Evolutionary conservation across 768 basidiomycete genomes (phyloP), one percentile per base, ranked within the genome.

Genomic region (Pleurotus giganteus): DNA sequence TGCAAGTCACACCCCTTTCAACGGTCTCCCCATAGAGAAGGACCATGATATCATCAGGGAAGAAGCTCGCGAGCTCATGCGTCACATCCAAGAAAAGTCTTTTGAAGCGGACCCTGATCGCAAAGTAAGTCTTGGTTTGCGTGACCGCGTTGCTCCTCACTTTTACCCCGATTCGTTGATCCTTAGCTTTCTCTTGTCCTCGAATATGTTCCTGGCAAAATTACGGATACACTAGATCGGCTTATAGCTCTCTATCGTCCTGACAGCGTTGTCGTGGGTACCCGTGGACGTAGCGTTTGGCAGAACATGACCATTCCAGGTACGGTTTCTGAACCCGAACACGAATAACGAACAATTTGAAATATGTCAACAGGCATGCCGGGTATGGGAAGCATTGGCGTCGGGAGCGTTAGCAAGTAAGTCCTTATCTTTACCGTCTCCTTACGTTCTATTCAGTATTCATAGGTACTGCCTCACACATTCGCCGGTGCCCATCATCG

Each of bases 401-500:
- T 82, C 45, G 81, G 81, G 4, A 80, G 79, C 53, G 72, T 82
- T 19, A 79, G 77, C 74, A 78, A 78, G 71, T 78, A 57, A 34
- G 58, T 57, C 5, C 34, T 28, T 41, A 47, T 42, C 24, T 9
- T 12, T 51, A 26, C 42, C 39, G 46, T 26, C 42, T 26, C 24
- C 12, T 60, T 24, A 34, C 32, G 9, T 36, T 17, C 24, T 41
- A 55, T 44, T 17, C 36, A n/a, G 3, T n/a, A 36, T 36, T 36
- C 12, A 7, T 57, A 89, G 85, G 60, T 89, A 91, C 65, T 92
- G 90, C 58, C 82, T 97, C 39, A 88, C 89, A 15, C 94, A 91
- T 65, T 94, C 93, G 0, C 94, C 96, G 1, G 93, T 99, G 0
- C 96, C 96, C 2, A 91, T 97, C 61, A 94, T 98, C 58, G 96